Base-by-base conservation (phyloP, 1,139 yeast genomes). In the Pichia sp. region DNA sequence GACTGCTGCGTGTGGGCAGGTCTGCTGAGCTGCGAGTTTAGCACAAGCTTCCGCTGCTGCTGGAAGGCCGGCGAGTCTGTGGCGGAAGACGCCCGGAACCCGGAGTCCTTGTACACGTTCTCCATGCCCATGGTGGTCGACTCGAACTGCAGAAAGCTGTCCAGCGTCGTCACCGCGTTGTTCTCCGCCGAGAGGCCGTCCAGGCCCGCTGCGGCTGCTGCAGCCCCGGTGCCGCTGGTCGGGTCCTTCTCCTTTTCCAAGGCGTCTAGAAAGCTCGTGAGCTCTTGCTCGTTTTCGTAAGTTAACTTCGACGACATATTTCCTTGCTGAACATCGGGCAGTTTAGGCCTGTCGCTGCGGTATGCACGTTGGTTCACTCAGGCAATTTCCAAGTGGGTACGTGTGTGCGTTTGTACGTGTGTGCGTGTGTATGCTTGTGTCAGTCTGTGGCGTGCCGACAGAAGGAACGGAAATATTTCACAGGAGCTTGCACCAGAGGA, bases 141-240 rank as follows among this genome's bases (percentile, higher is more conserved):
- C 10, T 46, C 49, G 15, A 46, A 34, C 19, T 46, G 49, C 26
- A 46, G 30, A 19, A 46, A 46, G 30, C 42, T 46, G 23, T 46
- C 49, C 8, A 46, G 30, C n/a, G 49, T 46, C 40, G 49, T 31
- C 8, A 23, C 34, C 5, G 40, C 40, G 23, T 30, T 45, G n/a
- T 16, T 8, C 38, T 11, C 26, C 26, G 26, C 26, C 26, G 26
- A 23, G 16, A 43, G 26, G 26, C 8, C n/a, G 46, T 45, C 32
- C 19, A 45, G n/a, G n/a, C n/a, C n/a, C n/a, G n/a, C n/a, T n/a
- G n/a, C n/a, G n/a, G n/a, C n/a, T n/a, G n/a, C n/a, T n/a, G n/a
- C n/a, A n/a, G n/a, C n/a, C n/a, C n/a, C n/a, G n/a, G n/a, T n/a
- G n/a, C n/a, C n/a, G n/a, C n/a, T n/a, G n/a, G n/a, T n/a, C n/a